Evolutionary conservation across 257 asterid genomes (phyloP).

Genomic region (Paulownia fortunei): DNA sequence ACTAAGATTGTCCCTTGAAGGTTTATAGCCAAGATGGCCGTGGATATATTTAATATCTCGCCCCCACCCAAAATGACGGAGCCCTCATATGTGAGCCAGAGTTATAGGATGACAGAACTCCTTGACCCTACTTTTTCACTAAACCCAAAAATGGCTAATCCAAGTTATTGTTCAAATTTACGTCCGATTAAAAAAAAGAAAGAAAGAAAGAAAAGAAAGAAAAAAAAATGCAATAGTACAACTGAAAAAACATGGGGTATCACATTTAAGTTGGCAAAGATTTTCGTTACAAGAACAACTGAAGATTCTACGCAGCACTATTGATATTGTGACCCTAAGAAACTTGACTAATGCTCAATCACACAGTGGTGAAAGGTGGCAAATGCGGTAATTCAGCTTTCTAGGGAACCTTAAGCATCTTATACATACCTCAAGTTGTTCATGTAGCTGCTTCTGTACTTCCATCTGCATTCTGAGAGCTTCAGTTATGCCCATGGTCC

Average conservation of each 20-base stretch:
- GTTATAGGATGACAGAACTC: neutral
- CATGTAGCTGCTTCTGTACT: slow-evolving; percentile 92
- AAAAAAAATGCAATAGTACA: neutral
- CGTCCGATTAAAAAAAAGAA: too few species aligned
- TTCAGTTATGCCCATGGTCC: slow-evolving; percentile 81
- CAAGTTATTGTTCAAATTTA: too few species aligned
- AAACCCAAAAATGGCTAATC: neutral
- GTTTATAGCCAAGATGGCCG: neutral
- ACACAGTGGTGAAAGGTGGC: neutral
- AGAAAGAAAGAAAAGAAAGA: too few species aligned
- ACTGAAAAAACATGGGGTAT: neutral
- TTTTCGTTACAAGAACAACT: too few species aligned
- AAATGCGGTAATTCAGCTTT: neutral
- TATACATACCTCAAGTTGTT: slow-evolving; percentile 82
- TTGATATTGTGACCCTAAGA: too few species aligned
- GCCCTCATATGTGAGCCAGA: neutral
- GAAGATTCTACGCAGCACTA: too few species aligned
- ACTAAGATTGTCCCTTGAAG: neutral
- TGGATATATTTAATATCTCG: neutral
- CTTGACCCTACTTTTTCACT: neutral
- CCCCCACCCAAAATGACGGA: neutral
- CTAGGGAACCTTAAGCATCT: neutral
- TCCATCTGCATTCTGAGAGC: slow-evolving; percentile 87
- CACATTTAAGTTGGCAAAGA: neutral
- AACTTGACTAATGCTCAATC: neutral